Evolutionary conservation across 2,329 filamentous ascomycete genomes (phyloP).

Genomic region (Parastagonospora nodorum): DNA sequence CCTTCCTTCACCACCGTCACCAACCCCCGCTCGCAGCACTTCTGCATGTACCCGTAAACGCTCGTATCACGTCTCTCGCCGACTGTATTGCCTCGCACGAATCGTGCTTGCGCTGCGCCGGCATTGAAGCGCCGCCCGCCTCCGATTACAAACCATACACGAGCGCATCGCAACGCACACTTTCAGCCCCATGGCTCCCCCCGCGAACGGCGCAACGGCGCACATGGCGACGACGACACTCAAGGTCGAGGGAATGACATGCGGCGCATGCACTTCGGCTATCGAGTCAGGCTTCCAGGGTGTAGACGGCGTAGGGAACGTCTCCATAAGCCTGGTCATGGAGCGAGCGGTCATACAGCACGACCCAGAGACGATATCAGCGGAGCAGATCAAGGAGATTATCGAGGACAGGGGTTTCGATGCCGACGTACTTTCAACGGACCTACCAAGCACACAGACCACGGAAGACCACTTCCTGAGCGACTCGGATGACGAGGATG

Average conservation of each 20-base stretch:
- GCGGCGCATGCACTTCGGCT: slow-evolving; percentile 93
- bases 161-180: slow-evolving; percentile 5
- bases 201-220: slow-evolving; percentile 48
- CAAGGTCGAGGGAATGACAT: slow-evolving; percentile 84
- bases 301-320: slow-evolving; percentile 78
- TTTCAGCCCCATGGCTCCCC: slow-evolving; percentile 31
- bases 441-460: slow-evolving; percentile 63
- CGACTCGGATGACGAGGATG: slow-evolving; percentile 44
- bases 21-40: not conserved
- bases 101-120: slow-evolving; percentile 17
- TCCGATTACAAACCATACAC: not conserved
- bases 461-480: slow-evolving; percentile 42
- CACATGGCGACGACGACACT: slow-evolving; percentile 86
- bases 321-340: slow-evolving; percentile 93
- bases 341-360: slow-evolving; percentile 94
- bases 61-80: slow-evolving; percentile 4
- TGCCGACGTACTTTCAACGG: slow-evolving; percentile 82
- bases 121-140: slow-evolving; percentile 5
- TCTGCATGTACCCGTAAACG: slow-evolving; percentile 19
- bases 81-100: slow-evolving; percentile 17
- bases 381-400: slow-evolving; percentile 78
- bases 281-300: slow-evolving; percentile 89
- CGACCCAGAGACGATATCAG: slow-evolving; percentile 73
- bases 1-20: slow-evolving; percentile 12
- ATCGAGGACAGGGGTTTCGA: slow-evolving; percentile 95